phyloP scores from a whole-genome alignment of 2,329 filamentous ascomycete genomes.

The Pseudogymnoascus destructans region DNA sequence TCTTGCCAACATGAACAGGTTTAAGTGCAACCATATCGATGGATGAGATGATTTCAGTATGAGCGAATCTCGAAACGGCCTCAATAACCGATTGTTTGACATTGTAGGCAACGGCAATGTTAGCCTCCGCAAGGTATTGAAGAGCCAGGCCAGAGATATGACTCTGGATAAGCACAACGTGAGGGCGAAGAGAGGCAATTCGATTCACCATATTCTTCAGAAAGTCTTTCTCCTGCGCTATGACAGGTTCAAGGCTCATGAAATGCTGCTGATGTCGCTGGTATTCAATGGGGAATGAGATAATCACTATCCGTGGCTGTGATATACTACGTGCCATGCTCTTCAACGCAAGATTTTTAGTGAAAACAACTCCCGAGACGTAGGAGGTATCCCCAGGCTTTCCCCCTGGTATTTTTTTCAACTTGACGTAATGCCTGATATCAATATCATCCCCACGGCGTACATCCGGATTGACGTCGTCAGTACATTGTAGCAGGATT shows the following conservation, averaged over 20 bases:
- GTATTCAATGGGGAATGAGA: conserved; percentile 94
- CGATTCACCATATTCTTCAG: conserved; percentile 81
- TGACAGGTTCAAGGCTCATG: conserved; percentile 94
- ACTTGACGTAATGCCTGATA: conserved; percentile 90
- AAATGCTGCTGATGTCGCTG: conserved; percentile 86
- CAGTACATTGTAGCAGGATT: conserved; percentile 78
- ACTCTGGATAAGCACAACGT: conserved; percentile 81
- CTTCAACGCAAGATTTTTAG: conserved; percentile 91
- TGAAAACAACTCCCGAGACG: conserved; percentile 91
- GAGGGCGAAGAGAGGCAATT: conserved; percentile 73
- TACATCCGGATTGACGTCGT: conserved; percentile 89
- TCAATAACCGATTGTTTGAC: conserved; percentile 94
- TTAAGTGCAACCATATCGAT: conserved; percentile 80
- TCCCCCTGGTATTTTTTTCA: conserved; percentile 91
- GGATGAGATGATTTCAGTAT: conserved; percentile 85
- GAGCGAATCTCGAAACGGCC: conserved; percentile 82
- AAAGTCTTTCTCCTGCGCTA: conserved; percentile 92
- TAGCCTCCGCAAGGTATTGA: conserved; percentile 73
- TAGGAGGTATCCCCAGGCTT: conserved; percentile 88
- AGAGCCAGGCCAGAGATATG: conserved; percentile 85
- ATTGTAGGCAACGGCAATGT: conserved; percentile 89
- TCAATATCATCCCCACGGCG: conserved; percentile 89
- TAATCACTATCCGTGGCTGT: conserved; percentile 77
- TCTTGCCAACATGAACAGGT: conserved; percentile 62
- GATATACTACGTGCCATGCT: conserved; percentile 83